phyloP scores from a whole-genome alignment of 441 rosid species.

The Pelargonium myrrhifolium region DNA sequence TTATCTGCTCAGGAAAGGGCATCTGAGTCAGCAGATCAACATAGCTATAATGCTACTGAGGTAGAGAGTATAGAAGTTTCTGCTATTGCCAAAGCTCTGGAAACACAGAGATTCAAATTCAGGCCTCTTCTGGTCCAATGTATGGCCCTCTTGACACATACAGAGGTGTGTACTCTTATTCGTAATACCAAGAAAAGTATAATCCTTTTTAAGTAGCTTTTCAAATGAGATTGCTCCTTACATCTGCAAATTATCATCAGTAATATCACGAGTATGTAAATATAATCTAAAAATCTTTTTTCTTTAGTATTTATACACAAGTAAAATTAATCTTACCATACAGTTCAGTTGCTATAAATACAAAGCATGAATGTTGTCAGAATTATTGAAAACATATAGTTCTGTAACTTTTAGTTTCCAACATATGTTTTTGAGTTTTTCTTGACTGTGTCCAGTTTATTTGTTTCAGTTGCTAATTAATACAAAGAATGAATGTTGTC shows the following conservation, averaged over 20 bases:
- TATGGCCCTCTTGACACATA: conserved; percentile 52
- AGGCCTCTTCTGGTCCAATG: conserved; percentile 64
- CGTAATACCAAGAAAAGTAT: not conserved
- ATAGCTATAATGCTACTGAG: conserved; percentile 31
- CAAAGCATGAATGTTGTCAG: too few relatives aligned
- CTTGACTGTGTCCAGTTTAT: too few relatives aligned
- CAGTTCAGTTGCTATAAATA: too few relatives aligned
- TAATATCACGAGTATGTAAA: not conserved
- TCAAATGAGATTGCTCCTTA: not conserved
- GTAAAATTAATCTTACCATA: too few relatives aligned
- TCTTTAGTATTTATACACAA: too few relatives aligned
- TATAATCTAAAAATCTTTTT: too few relatives aligned
- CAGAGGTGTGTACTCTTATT: conserved; percentile 40
- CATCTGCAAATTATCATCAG: not conserved
- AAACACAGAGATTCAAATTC: conserved; percentile 65
- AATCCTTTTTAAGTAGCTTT: not conserved
- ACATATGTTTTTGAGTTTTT: too few relatives aligned
- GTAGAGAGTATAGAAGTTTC: conserved; percentile 45
- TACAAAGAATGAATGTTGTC: too few relatives aligned
- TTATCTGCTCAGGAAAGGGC: conserved; percentile 27
- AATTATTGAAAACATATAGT: too few relatives aligned
- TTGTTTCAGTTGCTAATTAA: too few relatives aligned
- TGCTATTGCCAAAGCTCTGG: conserved; percentile 44
- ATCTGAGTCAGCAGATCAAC: conserved; percentile 29
- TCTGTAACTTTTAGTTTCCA: too few relatives aligned